These are phyloP conservation scores for Erodium maritimum DNA, from an alignment of 345 rosid genomes.

Conservation along the genomic window DNA sequence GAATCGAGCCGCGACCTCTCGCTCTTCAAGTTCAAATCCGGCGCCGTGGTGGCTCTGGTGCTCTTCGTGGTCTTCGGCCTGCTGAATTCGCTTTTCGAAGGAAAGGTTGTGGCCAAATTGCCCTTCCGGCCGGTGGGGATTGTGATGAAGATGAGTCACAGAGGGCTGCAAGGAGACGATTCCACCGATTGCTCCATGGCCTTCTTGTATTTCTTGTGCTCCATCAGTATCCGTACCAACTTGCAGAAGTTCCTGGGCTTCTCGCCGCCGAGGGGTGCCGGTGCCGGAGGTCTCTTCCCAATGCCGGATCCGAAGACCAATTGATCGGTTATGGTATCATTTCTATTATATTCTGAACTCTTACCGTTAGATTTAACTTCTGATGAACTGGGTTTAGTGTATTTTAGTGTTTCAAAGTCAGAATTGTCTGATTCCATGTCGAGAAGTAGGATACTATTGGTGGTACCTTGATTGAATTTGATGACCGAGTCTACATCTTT, in stretches of 20 bases:
- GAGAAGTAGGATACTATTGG: no score
- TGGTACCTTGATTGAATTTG: no score
- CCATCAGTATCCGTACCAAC: conserved; percentile 85
- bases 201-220: conserved; percentile 67
- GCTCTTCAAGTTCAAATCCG: conserved; percentile 97
- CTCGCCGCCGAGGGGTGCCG: conserved; percentile 70
- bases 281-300: conserved; percentile 64
- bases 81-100: conserved; percentile 83
- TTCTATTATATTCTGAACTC: no score
- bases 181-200: conserved; percentile 96
- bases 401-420: no score
- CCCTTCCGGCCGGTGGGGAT: conserved; percentile 70
- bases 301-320: conserved; percentile 90
- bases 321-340: conserved; percentile 18
- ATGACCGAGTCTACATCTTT: no score
- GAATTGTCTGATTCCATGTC: no score
- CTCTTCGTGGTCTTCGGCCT: conserved; percentile 85
- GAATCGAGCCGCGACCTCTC: conserved; percentile 93
- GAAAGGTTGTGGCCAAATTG: conserved; percentile 79
- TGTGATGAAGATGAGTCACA: conserved; percentile 89
- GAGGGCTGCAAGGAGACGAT: conserved; percentile 75
- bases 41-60: conserved; percentile 90
- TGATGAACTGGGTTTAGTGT: no score
- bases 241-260: conserved; percentile 74
- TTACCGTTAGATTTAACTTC: no score